These are phyloP conservation scores for Lasiodiplodia sp. DNA, from an alignment of 2,329 filamentous ascomycete species.

Conservation along the genomic window DNA sequence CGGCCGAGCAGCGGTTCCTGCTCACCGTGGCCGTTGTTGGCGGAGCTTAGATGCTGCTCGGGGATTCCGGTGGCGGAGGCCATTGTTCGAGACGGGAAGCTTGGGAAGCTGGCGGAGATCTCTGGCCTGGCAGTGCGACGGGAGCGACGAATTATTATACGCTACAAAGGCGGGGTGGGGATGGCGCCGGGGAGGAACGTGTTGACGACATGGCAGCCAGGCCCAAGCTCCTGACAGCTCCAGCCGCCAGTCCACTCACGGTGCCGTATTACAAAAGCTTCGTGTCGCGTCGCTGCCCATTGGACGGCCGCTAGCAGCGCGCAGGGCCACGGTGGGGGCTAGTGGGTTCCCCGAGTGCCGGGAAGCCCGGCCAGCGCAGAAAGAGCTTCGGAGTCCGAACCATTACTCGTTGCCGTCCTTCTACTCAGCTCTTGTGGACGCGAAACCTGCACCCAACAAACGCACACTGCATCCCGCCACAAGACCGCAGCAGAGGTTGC, in stretches of 20 bases:
- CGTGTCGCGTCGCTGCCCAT: slow-evolving; percentile 14
- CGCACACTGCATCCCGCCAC: background rate
- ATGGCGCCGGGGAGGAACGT: slow-evolving; percentile 15
- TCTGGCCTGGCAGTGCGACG: background rate
- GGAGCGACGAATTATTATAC: slow-evolving; percentile 16
- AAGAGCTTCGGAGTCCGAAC: background rate
- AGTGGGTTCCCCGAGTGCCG: slow-evolving; percentile 12
- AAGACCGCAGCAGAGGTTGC: background rate
- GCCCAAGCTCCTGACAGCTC: slow-evolving; percentile 7
- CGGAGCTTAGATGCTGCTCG: slow-evolving; percentile 52
- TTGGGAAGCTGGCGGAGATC: background rate
- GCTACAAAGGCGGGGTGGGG: slow-evolving; percentile 21
- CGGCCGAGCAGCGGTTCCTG: slow-evolving; percentile 75
- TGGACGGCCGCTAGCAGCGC: slow-evolving; percentile 1
- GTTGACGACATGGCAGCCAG: slow-evolving; percentile 24
- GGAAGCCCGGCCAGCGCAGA: slow-evolving; percentile 8
- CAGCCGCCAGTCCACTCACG: slow-evolving; percentile 12
- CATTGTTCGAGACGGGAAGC: slow-evolving; percentile 55
- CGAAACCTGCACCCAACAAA: too few relatives aligned
- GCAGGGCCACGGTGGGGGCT: background rate
- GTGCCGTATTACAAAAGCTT: slow-evolving; percentile 20
- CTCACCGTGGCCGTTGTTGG: slow-evolving; percentile 45
- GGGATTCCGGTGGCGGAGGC: slow-evolving; percentile 73
- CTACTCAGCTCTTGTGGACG: background rate
- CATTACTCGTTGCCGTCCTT: background rate